A percentile compares a stretch with the other conserved stretches of the same genome.
phyloP scores from a whole-genome alignment of 2,329 filamentous ascomycete genomes.

The Fusarium brevicatenulatum region DNA sequence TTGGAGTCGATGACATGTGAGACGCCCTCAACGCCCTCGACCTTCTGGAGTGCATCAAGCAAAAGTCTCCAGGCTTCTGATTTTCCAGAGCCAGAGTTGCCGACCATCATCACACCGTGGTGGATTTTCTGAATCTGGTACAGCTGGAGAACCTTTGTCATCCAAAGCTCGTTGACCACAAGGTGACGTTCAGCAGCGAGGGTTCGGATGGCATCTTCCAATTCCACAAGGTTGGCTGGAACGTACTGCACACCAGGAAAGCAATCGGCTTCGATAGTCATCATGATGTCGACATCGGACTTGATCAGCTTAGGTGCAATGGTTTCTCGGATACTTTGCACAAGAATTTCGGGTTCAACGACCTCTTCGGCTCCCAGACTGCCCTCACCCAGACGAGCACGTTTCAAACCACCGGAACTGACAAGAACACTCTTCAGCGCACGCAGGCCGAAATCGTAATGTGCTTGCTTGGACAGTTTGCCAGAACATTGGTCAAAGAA shows the following conservation, averaged over 20 bases:
- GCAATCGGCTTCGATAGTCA: constrained; percentile 80
- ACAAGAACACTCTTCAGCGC: constrained; percentile 98
- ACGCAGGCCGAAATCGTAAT: constrained; percentile 98
- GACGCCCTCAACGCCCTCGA: constrained; percentile 92
- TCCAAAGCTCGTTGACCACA: constrained; percentile 93
- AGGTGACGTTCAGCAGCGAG: constrained; percentile 87
- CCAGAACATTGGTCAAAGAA: constrained; percentile 94
- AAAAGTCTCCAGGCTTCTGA: constrained; percentile 94
- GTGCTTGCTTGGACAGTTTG: constrained; percentile 91
- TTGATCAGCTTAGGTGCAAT: constrained; percentile 98
- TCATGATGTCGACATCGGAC: constrained; percentile 89
- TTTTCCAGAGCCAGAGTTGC: constrained; percentile 96
- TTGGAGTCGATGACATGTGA: constrained; percentile 99
- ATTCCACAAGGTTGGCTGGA: constrained; percentile 82
- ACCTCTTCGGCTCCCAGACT: constrained; percentile 73
- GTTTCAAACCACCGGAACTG: constrained; percentile 95
- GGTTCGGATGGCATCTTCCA: constrained; percentile 83
- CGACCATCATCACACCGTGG: constrained; percentile 99
- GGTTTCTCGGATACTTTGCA: constrained; percentile 97
- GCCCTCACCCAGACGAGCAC: constrained; percentile 74
- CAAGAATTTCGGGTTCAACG: constrained; percentile 95
- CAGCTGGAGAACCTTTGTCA: constrained; percentile 95
- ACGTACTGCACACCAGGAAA: constrained; percentile 96
- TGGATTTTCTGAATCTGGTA: constrained; percentile 99
- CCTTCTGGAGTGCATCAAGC: constrained; percentile 87